Conservation (phyloP, 176 grass and related monocot species). For the Elaeis guineensis region DNA sequence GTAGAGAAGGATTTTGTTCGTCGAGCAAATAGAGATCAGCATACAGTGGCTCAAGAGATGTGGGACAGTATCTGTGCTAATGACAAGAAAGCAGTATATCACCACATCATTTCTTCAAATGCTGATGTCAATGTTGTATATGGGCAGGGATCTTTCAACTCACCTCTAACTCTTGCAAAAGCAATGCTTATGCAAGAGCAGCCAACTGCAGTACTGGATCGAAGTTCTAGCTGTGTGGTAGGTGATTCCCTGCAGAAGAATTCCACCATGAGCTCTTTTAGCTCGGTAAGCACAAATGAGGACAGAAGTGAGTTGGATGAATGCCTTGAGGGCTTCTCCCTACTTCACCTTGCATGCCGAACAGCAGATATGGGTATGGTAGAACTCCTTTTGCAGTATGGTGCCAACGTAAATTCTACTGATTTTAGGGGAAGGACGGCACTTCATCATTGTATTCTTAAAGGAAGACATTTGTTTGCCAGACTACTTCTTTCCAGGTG, state of each 20-base stretch:
- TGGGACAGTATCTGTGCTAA: conserved; percentile 70
- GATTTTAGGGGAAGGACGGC: conserved; percentile 56
- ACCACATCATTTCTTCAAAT: conserved; percentile 64
- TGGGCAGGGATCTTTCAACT: conserved; percentile 30
- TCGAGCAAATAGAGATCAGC: conserved; percentile 38
- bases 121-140: conserved; percentile 67
- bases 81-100: conserved; percentile 75
- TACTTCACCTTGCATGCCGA: conserved; percentile 84
- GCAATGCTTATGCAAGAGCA: conserved; percentile 78
- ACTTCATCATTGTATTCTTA: conserved; percentile 90
- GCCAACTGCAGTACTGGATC: conserved; percentile 32
- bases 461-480: conserved; percentile 42
- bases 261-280: conserved; percentile 31
- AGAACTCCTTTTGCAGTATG: conserved; percentile 93
- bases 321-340: conserved; percentile 49
- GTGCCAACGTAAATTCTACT: conserved; percentile 58
- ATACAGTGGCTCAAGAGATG: conserved; percentile 53
- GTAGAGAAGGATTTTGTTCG: conserved; percentile 72
- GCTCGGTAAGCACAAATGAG: conserved; percentile 40
- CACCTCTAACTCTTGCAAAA: conserved; percentile 59
- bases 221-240: conserved; percentile 31
- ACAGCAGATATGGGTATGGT: conserved; percentile 80
- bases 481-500: conserved; percentile 83
- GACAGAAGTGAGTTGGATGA: conserved; percentile 27
- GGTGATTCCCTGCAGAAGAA: conserved; percentile 18